A percentile compares a stretch with the other conserved stretches of the same genome.
Evolutionary conservation across 768 basidiomycete species (phyloP).

Genomic region (Agrocybe pediades): DNA sequence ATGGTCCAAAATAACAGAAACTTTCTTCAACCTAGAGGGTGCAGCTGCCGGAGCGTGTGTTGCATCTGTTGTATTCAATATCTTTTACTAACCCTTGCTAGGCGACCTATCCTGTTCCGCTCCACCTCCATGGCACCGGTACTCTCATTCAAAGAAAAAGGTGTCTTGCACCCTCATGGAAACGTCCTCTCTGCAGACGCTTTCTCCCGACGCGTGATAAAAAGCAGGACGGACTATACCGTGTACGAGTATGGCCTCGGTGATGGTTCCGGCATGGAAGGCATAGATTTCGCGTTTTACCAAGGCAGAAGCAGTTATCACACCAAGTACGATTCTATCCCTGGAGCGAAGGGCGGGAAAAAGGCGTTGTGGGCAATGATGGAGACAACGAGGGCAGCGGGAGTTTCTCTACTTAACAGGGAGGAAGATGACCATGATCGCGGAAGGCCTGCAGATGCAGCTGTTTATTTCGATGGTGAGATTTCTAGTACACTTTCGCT

Average conservation of each 20-base stretch:
- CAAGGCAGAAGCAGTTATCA: conserved; percentile 69
- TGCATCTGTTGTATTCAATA: not conserved
- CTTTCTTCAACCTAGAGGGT: conserved; percentile 84
- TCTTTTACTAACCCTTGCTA: conserved; percentile 25
- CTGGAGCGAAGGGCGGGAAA: conserved; percentile 48
- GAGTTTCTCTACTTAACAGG: conserved; percentile 51
- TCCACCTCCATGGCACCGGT: conserved; percentile 52
- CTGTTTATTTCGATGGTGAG: conserved; percentile 70
- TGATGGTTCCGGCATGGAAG: conserved; percentile 45
- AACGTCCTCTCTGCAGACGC: conserved; percentile 65
- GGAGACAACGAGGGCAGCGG: conserved; percentile 54
- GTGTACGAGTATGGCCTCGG: conserved; percentile 50
- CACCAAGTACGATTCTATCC: conserved; percentile 65
- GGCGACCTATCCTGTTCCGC: conserved; percentile 62
- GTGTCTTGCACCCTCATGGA: conserved; percentile 63
- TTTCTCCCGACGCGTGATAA: conserved; percentile 57
- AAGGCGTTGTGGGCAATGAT: conserved; percentile 69
- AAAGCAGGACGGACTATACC: conserved; percentile 67
- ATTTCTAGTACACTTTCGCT: conserved; percentile 17
- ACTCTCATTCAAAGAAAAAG: conserved; percentile 41
- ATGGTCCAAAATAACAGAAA: conserved; percentile 65
- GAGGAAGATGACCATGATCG: conserved; percentile 22
- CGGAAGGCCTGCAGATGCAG: conserved; percentile 26
- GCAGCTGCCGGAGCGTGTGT: conserved; percentile 76
- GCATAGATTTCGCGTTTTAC: conserved; percentile 77